A percentile compares a stretch with the other conserved stretches of the same genome.
phyloP scores from a whole-genome alignment of 495 filamentous ascomycete species.

The Chaetomium cochliodes region DNA sequence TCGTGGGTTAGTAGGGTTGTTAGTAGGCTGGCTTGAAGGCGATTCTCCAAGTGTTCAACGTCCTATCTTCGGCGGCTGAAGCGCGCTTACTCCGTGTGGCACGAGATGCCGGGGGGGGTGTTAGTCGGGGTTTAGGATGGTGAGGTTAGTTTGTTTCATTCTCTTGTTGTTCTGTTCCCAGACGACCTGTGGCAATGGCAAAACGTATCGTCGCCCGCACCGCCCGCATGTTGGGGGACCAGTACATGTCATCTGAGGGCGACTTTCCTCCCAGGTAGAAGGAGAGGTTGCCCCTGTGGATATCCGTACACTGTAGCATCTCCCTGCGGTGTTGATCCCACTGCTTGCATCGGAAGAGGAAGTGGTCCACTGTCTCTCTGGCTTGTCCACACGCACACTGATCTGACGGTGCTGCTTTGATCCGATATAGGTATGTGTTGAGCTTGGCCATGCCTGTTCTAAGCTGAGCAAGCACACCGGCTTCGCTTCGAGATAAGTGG shows the following conservation, averaged over 20 bases:
- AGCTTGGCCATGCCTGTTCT: slow-evolving; percentile 1
- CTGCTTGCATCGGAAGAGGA: neutral
- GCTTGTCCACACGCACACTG: slow-evolving; percentile 1
- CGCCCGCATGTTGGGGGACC: neutral
- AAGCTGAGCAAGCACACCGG: neutral
- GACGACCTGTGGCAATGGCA: too few relatives aligned
- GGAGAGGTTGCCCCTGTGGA: neutral
- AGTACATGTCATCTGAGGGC: neutral
- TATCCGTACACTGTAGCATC: neutral
- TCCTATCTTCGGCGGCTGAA: too few relatives aligned
- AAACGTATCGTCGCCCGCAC: too few relatives aligned
- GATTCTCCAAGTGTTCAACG: too few relatives aligned
- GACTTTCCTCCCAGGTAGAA: slow-evolving; percentile 1
- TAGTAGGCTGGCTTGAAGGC: too few relatives aligned
- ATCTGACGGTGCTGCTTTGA: neutral
- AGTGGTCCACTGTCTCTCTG: neutral
- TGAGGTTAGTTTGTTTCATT: too few relatives aligned
- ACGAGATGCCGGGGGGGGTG: too few relatives aligned
- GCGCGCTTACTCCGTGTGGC: too few relatives aligned
- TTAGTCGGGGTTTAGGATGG: too few relatives aligned
- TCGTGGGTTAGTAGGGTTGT: neutral
- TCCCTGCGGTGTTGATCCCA: neutral
- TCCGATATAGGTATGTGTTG: neutral
- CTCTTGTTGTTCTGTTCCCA: too few relatives aligned
- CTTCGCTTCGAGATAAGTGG: neutral